Evolutionary conservation across 768 basidiomycete genomes (phyloP), one percentile per base, ranked within the genome.

Genomic region (Mycena belliarum): DNA sequence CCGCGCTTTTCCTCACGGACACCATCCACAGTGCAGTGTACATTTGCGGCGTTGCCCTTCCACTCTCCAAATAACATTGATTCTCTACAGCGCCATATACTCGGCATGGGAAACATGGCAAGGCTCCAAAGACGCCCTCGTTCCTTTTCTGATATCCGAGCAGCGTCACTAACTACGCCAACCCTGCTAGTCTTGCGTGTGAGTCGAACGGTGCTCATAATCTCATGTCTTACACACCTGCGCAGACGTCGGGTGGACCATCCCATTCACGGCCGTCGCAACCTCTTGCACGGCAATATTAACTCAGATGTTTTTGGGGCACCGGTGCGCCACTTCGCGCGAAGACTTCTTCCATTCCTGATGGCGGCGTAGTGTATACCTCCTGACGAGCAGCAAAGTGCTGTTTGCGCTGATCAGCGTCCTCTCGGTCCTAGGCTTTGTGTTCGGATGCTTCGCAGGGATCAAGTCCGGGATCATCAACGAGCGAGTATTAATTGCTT

Each of bases 241-340:
- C 24, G 23, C 23, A 72, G 71, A 55, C 26, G 61, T 54, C 38
- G 46, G 52, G 6, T 75, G 74, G 74, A 69, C 72, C 10, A 68
- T 70, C 33, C 66, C 67, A 3, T 71, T 75, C 44, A 76, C 73
- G 0, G 70, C 72, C 11, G 57, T 73, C 28, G 69, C 63, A 2
- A 72, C 66, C 11, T 65, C 69, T 1, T 60, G 70, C 18, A 65
- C 73, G 3, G 74, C 73, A 3, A 48, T 75, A 25, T 57, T 70
- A 18, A 74, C 74, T 0, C 74, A 76, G 41, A 28, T 70, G n/a
- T 74, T 69, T 55, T 63, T 74, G 1, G 72, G 63, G 0, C 60
- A 64, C 23, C 70, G 71, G 71, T 64, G 35, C 7, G 52, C 23
- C 40, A 16, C 15, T 18, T 35, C 18, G 6, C 25, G 10, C 18